A percentile compares a stretch with the other conserved stretches of the same genome.
These are phyloP conservation scores for Gossypium raimondii DNA, from an alignment of 345 rosid genomes.

Conservation along the genomic window DNA sequence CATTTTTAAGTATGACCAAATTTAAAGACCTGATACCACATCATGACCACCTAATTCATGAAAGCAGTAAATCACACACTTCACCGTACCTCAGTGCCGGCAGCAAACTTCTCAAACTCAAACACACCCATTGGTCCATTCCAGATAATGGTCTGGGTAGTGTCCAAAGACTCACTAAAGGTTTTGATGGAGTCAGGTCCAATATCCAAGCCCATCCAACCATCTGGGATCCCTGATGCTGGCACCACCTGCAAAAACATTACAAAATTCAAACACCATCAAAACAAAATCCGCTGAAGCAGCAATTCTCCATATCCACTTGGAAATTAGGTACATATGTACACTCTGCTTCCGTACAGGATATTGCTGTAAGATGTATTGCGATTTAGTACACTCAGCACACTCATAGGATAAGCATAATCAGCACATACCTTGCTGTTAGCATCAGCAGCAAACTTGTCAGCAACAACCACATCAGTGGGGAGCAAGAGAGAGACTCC, in stretches of 20 bases:
- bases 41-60: background rate
- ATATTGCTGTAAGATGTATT: background rate
- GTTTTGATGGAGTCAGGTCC: constrained; percentile 81
- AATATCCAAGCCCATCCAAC: constrained; percentile 95
- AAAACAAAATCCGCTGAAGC: background rate
- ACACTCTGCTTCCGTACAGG: background rate
- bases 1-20: background rate
- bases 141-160: constrained; percentile 81
- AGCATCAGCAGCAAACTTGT: constrained; percentile 92
- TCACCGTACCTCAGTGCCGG: constrained; percentile 85
- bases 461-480: constrained; percentile 79
- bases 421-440: constrained; percentile 62
- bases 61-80: background rate
- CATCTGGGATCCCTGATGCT: constrained; percentile 75
- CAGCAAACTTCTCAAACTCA: constrained; percentile 86
- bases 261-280: background rate
- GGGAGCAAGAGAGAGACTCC: constrained; percentile 87
- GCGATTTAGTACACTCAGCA: background rate
- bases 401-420: background rate
- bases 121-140: constrained; percentile 99
- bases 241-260: constrained; percentile 56
- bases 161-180: constrained; percentile 61
- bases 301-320: background rate
- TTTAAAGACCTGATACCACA: background rate
- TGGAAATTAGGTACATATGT: background rate